Conservation (phyloP, 1,284 basidiomycete species). For the Pseudozyma sp. region DNA sequence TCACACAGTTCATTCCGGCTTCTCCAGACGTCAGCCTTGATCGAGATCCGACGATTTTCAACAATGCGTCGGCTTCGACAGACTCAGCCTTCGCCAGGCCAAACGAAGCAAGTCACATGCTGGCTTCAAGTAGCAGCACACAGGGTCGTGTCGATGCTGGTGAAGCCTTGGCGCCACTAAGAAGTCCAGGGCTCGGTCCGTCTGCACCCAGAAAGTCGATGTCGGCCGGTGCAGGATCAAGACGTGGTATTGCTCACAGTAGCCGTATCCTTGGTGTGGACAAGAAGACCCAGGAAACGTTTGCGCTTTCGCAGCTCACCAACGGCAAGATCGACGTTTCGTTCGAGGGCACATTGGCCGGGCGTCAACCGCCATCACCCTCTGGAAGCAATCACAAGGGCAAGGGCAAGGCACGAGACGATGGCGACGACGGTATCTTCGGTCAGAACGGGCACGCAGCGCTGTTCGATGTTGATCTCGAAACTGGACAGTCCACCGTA, state of each 20-base stretch:
- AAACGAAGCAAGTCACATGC: background rate
- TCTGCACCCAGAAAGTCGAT: conserved; percentile 18
- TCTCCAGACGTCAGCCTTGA: conserved; percentile 33
- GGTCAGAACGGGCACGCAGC: conserved; percentile 2
- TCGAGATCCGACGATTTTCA: background rate
- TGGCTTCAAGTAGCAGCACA: conserved; percentile 10
- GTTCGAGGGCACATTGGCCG: conserved; percentile 28
- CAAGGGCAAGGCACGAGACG: conserved; percentile 21
- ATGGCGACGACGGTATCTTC: conserved; percentile 1
- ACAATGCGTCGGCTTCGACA: background rate
- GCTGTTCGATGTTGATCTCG: conserved; percentile 43
- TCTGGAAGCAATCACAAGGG: conserved; percentile 18
- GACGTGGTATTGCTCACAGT: conserved; percentile 45
- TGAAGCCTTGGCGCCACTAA: background rate
- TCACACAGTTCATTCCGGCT: conserved; percentile 47
- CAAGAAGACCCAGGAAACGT: conserved; percentile 16
- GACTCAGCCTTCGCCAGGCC: background rate
- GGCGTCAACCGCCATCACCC: background rate
- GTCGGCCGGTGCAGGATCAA: conserved; percentile 29
- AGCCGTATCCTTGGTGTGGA: conserved; percentile 32
- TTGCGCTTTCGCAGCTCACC: conserved; percentile 31
- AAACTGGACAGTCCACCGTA: conserved; percentile 10
- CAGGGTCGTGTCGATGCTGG: conserved; percentile 4
- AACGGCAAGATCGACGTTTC: conserved; percentile 50
- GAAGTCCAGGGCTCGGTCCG: conserved; percentile 1